phyloP scores from a whole-genome alignment of 1,284 basidiomycete genomes.

The Tetrapyrgos nigripes region DNA sequence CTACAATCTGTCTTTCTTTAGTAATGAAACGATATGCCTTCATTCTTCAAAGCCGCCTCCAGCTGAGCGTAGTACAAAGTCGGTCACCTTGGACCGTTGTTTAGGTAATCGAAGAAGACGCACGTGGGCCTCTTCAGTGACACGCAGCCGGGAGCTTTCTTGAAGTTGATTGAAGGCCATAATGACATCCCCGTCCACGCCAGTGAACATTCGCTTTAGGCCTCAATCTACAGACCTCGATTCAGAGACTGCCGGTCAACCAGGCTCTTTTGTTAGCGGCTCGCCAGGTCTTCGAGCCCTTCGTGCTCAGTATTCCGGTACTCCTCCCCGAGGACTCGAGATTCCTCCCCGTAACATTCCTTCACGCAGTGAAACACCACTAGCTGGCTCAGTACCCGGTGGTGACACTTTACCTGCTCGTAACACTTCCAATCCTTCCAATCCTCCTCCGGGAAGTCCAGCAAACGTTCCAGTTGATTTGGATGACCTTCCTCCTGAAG shows the following conservation, averaged over 20 bases:
- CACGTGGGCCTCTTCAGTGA: background rate
- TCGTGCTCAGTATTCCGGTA: conserved; percentile 67
- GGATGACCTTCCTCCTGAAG: conserved; percentile 74
- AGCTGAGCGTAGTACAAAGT: no score
- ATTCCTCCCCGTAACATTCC: conserved; percentile 69
- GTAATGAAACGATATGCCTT: no score
- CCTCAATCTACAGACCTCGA: background rate
- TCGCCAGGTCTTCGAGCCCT: conserved; percentile 54
- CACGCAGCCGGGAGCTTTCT: no score
- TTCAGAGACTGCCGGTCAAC: background rate
- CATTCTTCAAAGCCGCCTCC: no score
- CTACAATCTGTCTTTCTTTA: no score
- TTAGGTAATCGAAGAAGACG: no score
- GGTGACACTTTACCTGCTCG: conserved; percentile 22
- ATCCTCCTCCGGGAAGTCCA: conserved; percentile 35
- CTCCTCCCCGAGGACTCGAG: conserved; percentile 41
- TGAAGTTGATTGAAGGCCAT: background rate
- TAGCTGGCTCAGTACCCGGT: conserved; percentile 14
- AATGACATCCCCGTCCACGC: background rate
- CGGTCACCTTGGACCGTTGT: no score
- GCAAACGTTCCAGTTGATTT: conserved; percentile 43
- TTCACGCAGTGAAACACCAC: conserved; percentile 41
- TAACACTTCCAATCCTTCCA: conserved; percentile 24
- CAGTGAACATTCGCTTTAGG: background rate
- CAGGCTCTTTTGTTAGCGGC: background rate